Evolutionary conservation across 495 filamentous ascomycete genomes (phyloP).

Genomic region (Staphylotrichum longicolle): DNA sequence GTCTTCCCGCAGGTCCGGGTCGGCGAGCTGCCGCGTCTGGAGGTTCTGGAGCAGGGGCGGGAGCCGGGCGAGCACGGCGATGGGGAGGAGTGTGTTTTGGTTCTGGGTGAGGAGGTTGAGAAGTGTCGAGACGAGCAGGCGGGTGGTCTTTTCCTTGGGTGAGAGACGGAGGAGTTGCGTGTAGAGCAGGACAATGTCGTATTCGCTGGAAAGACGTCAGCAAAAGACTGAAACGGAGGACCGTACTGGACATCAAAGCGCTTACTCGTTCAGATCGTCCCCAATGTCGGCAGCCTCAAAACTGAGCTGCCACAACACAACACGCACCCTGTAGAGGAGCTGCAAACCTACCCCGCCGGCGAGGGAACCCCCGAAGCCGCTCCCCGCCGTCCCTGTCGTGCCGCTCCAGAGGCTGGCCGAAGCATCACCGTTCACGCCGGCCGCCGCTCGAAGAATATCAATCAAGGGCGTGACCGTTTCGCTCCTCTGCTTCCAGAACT

Average conservation of each 20-base stretch:
- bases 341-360: slow-evolving; percentile 86
- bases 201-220: slow-evolving; percentile 57
- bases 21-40: slow-evolving; percentile 76
- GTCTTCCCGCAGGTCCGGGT: slow-evolving; percentile 87
- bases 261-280: slow-evolving; percentile 80
- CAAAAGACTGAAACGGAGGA: not conserved
- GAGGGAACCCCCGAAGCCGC: slow-evolving; percentile 59
- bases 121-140: slow-evolving; percentile 84
- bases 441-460: slow-evolving; percentile 76
- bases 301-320: slow-evolving; percentile 90
- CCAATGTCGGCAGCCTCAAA: slow-evolving; percentile 85
- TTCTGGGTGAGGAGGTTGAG: slow-evolving; percentile 80
- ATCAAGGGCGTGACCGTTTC: slow-evolving; percentile 81
- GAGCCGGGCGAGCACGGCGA: slow-evolving; percentile 76
- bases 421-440: slow-evolving; percentile 68
- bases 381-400: slow-evolving; percentile 52
- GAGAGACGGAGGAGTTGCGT: slow-evolving; percentile 85
- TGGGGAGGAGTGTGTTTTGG: slow-evolving; percentile 72
- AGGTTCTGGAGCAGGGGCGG: slow-evolving; percentile 80
- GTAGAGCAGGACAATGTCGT: slow-evolving; percentile 88
- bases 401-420: slow-evolving; percentile 65
- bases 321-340: slow-evolving; percentile 89
- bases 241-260: not conserved
- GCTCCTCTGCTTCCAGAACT: slow-evolving; percentile 85
- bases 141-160: slow-evolving; percentile 96